Conservation (phyloP, 2,329 filamentous ascomycete species). For the Scleromitrula shiraiana region DNA sequence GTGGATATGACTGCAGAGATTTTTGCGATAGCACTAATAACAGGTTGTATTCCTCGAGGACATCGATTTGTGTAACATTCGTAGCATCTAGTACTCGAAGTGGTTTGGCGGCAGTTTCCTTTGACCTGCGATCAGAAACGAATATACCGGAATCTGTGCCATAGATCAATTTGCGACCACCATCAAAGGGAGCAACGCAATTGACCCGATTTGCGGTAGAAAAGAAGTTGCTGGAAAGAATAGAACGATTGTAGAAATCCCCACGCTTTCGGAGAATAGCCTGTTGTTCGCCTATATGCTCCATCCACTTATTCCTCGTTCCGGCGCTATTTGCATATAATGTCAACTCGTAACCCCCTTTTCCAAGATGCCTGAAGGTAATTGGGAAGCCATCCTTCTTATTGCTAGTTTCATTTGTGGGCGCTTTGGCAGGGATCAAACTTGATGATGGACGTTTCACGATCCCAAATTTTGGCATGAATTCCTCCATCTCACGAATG, state of each 20-base stretch:
- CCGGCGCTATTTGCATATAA: conserved; percentile 81
- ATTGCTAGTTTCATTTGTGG: conserved; percentile 42
- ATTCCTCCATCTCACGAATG: conserved; percentile 95
- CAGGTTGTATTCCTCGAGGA: conserved; percentile 89
- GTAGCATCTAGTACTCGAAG: conserved; percentile 78
- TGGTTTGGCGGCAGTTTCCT: conserved; percentile 65
- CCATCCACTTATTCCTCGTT: conserved; percentile 91
- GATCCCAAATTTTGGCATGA: conserved; percentile 72
- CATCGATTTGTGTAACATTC: conserved; percentile 89
- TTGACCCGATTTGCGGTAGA: conserved; percentile 73
- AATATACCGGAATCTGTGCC: conserved; percentile 94
- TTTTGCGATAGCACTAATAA: conserved; percentile 89
- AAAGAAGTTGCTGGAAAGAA: conserved; percentile 54
- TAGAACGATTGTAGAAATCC: conserved; percentile 75
- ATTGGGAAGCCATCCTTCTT: conserved; percentile 82
- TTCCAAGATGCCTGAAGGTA: conserved; percentile 91
- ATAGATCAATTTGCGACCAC: conserved; percentile 87
- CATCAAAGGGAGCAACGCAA: conserved; percentile 89
- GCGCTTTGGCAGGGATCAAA: conserved; percentile 57
- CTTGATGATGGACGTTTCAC: conserved; percentile 85
- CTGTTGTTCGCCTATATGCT: conserved; percentile 88
- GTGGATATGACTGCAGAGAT: conserved; percentile 79
- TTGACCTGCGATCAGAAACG: conserved; percentile 81
- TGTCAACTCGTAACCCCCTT: conserved; percentile 88
- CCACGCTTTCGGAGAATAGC: conserved; percentile 78